phyloP scores from a whole-genome alignment of 768 basidiomycete species.

The Lentinula lateritia region DNA sequence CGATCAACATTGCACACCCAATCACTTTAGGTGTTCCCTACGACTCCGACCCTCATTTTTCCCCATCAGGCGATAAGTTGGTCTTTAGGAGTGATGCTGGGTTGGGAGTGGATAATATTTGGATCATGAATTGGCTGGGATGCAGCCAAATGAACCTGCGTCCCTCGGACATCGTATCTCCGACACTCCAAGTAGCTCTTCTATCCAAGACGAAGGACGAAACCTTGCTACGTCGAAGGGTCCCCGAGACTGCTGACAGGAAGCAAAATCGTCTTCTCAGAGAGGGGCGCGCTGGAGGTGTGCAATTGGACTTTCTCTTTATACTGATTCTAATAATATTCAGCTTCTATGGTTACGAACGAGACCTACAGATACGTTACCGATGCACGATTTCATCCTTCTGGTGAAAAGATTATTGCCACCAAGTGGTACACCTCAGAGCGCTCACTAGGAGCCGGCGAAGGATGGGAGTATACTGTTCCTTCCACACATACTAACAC shows the following conservation, averaged over 20 bases:
- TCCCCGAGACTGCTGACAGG: slow-evolving; percentile 30
- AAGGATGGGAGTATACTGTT: slow-evolving; percentile 64
- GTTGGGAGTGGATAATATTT: slow-evolving; percentile 71
- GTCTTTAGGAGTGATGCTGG: slow-evolving; percentile 71
- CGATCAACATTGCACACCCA: slow-evolving; percentile 37
- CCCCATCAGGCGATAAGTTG: slow-evolving; percentile 54
- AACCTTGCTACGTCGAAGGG: slow-evolving; percentile 26
- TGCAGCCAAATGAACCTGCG: slow-evolving; percentile 49
- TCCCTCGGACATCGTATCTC: not conserved
- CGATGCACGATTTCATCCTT: slow-evolving; percentile 68
- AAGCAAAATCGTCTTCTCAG: slow-evolving; percentile 29
- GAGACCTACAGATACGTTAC: slow-evolving; percentile 71
- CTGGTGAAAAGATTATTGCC: slow-evolving; percentile 56
- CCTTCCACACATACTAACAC: slow-evolving; percentile 32
- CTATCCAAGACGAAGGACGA: slow-evolving; percentile 27
- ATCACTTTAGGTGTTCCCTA: slow-evolving; percentile 61
- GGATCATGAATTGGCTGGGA: slow-evolving; percentile 63
- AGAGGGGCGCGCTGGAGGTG: slow-evolving; percentile 31
- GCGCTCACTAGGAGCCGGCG: slow-evolving; percentile 65
- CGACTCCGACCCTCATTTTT: slow-evolving; percentile 71
- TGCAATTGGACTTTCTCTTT: slow-evolving; percentile 10
- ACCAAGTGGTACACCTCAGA: slow-evolving; percentile 72
- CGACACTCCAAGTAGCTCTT: slow-evolving; percentile 21
- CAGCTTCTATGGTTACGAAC: slow-evolving; percentile 44
- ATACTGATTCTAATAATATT: slow-evolving; percentile 14